Percentiles rank a stretch among this genome's conserved stretches.
phyloP scores from a whole-genome alignment of 2,329 filamentous ascomycete genomes.

The Apiospora aurea region DNA sequence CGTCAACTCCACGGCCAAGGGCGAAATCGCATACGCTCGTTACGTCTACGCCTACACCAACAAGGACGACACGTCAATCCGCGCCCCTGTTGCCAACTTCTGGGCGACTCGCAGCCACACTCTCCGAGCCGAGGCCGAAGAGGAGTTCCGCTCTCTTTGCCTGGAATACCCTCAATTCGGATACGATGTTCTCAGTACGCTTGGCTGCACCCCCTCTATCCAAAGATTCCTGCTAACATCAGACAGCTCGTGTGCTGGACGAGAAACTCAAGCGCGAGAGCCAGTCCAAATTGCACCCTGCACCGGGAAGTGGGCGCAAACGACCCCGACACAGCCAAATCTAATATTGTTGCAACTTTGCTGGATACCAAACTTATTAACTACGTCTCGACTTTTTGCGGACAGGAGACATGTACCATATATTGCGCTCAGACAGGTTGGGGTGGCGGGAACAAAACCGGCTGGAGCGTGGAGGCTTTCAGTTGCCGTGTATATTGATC shows the following conservation, averaged over 20 bases:
- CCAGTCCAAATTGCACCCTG: slow-evolving; percentile 65
- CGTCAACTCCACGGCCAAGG: slow-evolving; percentile 84
- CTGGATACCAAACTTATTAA: neutral
- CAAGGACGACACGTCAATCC: slow-evolving; percentile 73
- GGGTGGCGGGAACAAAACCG: neutral
- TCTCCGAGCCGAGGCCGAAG: slow-evolving; percentile 83
- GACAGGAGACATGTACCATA: slow-evolving; percentile 1
- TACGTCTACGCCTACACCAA: slow-evolving; percentile 85
- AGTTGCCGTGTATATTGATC: neutral
- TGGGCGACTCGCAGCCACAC: slow-evolving; percentile 85
- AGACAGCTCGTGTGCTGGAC: slow-evolving; percentile 66
- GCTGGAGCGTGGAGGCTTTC: neutral
- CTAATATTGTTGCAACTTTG: slow-evolving; percentile 27
- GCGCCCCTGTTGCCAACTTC: slow-evolving; percentile 86
- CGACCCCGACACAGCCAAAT: slow-evolving; percentile 60
- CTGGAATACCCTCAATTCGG: slow-evolving; percentile 90
- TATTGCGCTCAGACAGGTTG: neutral
- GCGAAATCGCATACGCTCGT: slow-evolving; percentile 89
- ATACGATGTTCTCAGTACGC: slow-evolving; percentile 86
- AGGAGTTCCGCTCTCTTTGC: slow-evolving; percentile 84
- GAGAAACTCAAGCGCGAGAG: slow-evolving; percentile 71
- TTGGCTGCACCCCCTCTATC: slow-evolving; percentile 8
- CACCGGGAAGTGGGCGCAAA: slow-evolving; percentile 60
- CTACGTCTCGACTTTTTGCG: neutral
- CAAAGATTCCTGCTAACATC: slow-evolving; percentile 33